Base-by-base conservation (phyloP, 805 yeast species). In the Hemisphaericaspora nanyangensis region DNA sequence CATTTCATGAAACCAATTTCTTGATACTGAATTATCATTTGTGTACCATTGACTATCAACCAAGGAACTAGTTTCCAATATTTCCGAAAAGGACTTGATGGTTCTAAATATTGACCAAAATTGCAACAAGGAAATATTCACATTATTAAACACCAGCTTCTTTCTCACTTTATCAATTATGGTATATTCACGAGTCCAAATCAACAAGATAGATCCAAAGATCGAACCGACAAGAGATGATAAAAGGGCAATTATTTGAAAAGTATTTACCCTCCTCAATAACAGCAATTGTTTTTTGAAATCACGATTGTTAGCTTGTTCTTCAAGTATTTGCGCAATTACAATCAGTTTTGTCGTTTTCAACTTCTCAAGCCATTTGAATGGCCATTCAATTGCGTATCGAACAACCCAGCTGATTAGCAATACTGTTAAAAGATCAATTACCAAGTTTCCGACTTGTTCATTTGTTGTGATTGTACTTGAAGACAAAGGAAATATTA, bases 361-460 rank as follows among this genome's bases (percentile, higher is more conserved):
- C 10, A 67, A 50, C 30, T 56, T 61, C 5, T 43, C 36, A 13
- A 58, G 47, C 72, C 72, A 67, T n/a, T 48, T 47, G 68, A 70
- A 66, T 0, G 72, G 72, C 72, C 72, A 67, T 33, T 66, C 71
- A 12, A 60, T 48, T 0, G 61, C 35, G 26, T 60, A 60, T 37
- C 58, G 56, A 11, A 67, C 50, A 2, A 56, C 48, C 62, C 66
- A 62, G 18, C 66, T 54, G 1, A 65, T 51, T n/a, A 63, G 29
- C 6, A 59, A 17, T 3, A 68, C 50, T 5, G 62, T 55, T 16
- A 66, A 48, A 1, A 54, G 38, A 42, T 65, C 70, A 17, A 65
- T 60, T 13, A 63, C 38, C 6, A 64, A 37, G 28, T 50, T 46
- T 2, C 60, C 61, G 6, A 58, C 19, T 34, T 55, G 58, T 27